Evolutionary conservation across 257 asterid species (phyloP), one percentile per base, ranked within the genome.

Genomic region (Plantago elongata): DNA sequence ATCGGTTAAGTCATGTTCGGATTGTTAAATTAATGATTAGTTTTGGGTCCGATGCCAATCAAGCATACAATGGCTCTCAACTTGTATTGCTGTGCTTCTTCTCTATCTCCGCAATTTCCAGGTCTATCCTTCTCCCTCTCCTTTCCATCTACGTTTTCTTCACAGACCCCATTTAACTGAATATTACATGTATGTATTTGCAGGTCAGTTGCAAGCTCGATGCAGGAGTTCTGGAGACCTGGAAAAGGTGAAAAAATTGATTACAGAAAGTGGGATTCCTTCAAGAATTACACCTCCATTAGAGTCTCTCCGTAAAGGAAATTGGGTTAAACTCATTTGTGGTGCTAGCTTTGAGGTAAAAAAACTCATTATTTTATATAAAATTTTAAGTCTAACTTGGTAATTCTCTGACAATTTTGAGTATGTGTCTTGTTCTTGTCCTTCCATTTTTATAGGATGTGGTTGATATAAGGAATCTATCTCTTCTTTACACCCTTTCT

Each of bases 341-440:
- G 98, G 98, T 66, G 98, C 98, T 67, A 90, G 98, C 75, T 90
- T 90, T 65, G 98, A 90, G 94, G 95, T 79, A 56, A n/a, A 51
- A 40, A 56, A 9, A 42, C 9, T 51, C 13, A 56, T 16, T 13
- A 5, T 13, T 63, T 45, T 37, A 4, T 49, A 11, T 38, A 5
- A 64, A 15, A 60, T 34, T 34, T 34, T 34, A 34, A 34, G 1
- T 34, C 40, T 34, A 34, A 34, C 8, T 34, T 34, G 40, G 3
- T 34, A 34, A 34, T 34, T 34, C 40, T 34, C 40, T 34, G 1
- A 50, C 55, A 13, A n/a, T 13, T 3, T 16, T 13, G 14, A 6
- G 10, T 7, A 50, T 13, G 13, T 61, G n/a, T 47, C 12, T 44
- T n/a, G 11, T n/a, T 47, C 12, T 44, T n/a, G 11, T n/a, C 40